Evolutionary conservation across 352 stramenopile species (phyloP).

Genomic region (Plasmopara muralis): DNA sequence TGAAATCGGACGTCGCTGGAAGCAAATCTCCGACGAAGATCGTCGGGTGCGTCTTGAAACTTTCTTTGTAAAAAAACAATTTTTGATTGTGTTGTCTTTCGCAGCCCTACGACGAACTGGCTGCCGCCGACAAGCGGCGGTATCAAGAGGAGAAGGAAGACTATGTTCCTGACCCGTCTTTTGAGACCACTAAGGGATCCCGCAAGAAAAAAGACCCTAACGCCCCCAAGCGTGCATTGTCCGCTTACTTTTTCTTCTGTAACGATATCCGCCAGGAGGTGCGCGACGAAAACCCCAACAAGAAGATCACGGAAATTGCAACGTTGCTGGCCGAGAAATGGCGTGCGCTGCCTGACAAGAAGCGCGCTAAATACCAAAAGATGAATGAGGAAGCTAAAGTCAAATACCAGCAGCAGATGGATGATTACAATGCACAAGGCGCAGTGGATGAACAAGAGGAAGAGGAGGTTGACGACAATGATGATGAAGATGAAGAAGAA

Average conservation of each 20-base stretch:
- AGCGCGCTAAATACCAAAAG: conserved; percentile 88
- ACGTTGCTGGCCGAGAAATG: conserved; percentile 74
- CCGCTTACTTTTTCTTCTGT: conserved; percentile 94
- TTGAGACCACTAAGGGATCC: conserved; percentile 49
- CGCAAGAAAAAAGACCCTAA: conserved; percentile 91
- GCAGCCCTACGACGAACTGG: conserved; percentile 79
- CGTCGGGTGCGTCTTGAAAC: conserved; percentile 32
- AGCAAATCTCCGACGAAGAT: conserved; percentile 59
- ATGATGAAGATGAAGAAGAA: conserved; percentile 24
- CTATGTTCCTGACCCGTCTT: conserved; percentile 83
- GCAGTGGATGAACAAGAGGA: conserved; percentile 26
- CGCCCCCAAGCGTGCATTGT: conserved; percentile 91
- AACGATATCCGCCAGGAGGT: conserved; percentile 89
- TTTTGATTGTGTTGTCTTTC: conserved; percentile 4
- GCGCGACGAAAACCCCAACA: conserved; percentile 90
- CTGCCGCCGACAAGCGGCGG: conserved; percentile 77
- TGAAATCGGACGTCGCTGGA: conserved; percentile 83
- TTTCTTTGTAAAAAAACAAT: not conserved
- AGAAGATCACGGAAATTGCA: conserved; percentile 92
- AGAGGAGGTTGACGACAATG: conserved; percentile 67
- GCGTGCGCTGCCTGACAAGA: conserved; percentile 87
- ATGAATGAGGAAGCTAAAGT: conserved; percentile 80
- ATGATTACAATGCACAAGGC: conserved; percentile 81
- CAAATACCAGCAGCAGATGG: conserved; percentile 87
- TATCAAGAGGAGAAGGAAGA: conserved; percentile 87